Conservation (phyloP, 1,284 basidiomycete species). For the Rhodotorula sp. region DNA sequence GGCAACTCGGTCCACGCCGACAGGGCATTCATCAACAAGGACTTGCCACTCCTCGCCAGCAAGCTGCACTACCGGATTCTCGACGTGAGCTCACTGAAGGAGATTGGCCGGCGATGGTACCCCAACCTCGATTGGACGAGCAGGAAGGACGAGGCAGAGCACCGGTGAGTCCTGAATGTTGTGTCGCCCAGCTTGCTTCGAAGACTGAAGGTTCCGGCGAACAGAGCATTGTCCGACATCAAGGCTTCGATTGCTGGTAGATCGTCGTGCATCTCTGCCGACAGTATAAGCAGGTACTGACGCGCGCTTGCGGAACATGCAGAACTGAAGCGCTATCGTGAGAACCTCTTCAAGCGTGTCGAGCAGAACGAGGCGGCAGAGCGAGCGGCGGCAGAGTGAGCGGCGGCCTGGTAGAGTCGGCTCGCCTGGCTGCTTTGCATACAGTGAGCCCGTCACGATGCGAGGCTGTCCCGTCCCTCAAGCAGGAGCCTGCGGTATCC, state of each 20-base stretch:
- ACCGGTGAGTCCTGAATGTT: constrained; percentile 12
- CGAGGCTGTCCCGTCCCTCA: no score
- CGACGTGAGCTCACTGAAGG: constrained; percentile 46
- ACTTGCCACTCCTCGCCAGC: constrained; percentile 40
- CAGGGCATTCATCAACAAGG: constrained; percentile 46
- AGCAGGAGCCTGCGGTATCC: no score
- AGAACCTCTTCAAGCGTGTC: constrained; percentile 27
- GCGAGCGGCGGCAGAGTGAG: not conserved
- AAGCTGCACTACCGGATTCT: constrained; percentile 51
- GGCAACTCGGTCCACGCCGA: constrained; percentile 53
- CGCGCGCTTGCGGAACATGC: not conserved
- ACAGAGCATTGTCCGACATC: constrained; percentile 27
- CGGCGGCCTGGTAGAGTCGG: no score
- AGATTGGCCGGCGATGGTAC: constrained; percentile 49
- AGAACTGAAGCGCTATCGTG: constrained; percentile 34
- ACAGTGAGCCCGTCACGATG: no score
- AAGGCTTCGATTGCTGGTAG: constrained; percentile 28
- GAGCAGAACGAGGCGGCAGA: not conserved
- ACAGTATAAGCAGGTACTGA: not conserved
- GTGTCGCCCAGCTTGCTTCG: not conserved
- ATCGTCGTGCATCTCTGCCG: no score
- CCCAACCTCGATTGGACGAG: constrained; percentile 15
- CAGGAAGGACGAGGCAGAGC: constrained; percentile 32
- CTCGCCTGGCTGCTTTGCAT: no score
- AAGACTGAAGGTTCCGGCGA: no score